A percentile compares a stretch with the other conserved stretches of the same genome.
phyloP scores from a whole-genome alignment of 257 asterid genomes.

The Eucommia ulmoides region DNA sequence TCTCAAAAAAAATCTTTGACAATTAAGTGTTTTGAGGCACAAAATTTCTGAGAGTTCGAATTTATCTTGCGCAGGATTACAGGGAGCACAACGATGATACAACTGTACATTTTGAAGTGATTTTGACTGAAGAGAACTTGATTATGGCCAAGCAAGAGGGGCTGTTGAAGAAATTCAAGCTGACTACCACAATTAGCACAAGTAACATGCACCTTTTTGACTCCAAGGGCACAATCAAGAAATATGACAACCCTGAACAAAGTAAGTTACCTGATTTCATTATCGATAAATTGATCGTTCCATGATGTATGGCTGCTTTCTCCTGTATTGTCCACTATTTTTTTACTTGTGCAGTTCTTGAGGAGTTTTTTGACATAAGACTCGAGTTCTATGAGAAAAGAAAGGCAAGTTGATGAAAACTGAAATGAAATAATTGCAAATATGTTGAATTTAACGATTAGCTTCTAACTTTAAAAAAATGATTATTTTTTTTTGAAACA shows the following conservation, averaged over 20 bases:
- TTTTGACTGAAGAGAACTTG: slow-evolving; percentile 47
- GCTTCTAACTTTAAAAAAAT: slow-evolving; percentile 3
- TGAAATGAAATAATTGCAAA: not conserved
- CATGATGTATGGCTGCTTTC: not conserved
- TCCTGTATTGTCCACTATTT: slow-evolving; percentile 3
- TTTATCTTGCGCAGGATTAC: slow-evolving; percentile 32
- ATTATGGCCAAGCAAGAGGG: slow-evolving; percentile 58
- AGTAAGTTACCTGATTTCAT: slow-evolving; percentile 31
- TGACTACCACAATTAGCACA: slow-evolving; percentile 64
- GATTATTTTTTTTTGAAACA: slow-evolving; percentile 42
- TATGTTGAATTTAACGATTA: not conserved
- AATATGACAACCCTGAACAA: slow-evolving; percentile 87
- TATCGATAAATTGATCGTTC: not conserved
- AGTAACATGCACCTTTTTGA: slow-evolving; percentile 95
- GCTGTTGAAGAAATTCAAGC: slow-evolving; percentile 65
- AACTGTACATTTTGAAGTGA: slow-evolving; percentile 48
- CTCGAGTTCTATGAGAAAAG: slow-evolving; percentile 72
- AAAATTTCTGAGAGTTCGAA: slow-evolving; percentile 2
- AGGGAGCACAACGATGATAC: slow-evolving; percentile 61
- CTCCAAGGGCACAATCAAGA: slow-evolving; percentile 66
- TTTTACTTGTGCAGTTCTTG: slow-evolving; percentile 58
- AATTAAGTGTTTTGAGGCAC: not conserved
- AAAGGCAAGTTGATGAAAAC: slow-evolving; percentile 19
- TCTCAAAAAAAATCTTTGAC: not conserved
- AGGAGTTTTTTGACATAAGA: slow-evolving; percentile 71